Evolutionary conservation across 441 rosid genomes (phyloP).

Genomic region (Syzygium malaccense): DNA sequence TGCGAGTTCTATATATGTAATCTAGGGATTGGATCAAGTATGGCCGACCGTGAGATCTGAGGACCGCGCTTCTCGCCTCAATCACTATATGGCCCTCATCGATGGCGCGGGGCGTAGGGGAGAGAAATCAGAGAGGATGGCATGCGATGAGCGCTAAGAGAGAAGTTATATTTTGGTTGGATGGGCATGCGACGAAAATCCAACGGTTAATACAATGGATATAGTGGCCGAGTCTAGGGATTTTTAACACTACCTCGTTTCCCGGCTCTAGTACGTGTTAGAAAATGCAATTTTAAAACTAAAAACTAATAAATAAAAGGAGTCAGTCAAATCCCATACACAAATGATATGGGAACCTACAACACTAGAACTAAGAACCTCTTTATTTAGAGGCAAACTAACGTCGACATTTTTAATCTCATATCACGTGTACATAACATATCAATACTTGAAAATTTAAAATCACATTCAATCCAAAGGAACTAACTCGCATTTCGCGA

Average conservation of each 20-base stretch:
- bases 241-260: not conserved
- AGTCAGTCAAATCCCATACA: not conserved
- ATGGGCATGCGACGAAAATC: too few relatives aligned
- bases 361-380: not conserved
- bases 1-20: not conserved
- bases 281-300: too few relatives aligned
- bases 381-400: not conserved
- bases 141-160: not conserved
- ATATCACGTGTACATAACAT: not conserved
- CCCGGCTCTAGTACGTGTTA: not conserved
- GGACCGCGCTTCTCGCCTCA: not conserved
- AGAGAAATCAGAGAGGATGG: not conserved
- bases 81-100: not conserved
- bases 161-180: not conserved
- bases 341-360: not conserved
- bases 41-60: rapidly evolving
- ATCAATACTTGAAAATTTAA: not conserved
- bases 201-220: not conserved
- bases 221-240: not conserved
- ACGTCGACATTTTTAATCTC: not conserved
- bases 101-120: not conserved
- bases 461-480: not conserved
- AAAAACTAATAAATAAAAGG: not conserved
- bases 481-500: not conserved
- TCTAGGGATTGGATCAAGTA: not conserved